Percentiles rank a stretch among this genome's conserved stretches.
phyloP scores from a whole-genome alignment of 805 yeast genomes.

The Hanseniaspora jakobsenii region DNA sequence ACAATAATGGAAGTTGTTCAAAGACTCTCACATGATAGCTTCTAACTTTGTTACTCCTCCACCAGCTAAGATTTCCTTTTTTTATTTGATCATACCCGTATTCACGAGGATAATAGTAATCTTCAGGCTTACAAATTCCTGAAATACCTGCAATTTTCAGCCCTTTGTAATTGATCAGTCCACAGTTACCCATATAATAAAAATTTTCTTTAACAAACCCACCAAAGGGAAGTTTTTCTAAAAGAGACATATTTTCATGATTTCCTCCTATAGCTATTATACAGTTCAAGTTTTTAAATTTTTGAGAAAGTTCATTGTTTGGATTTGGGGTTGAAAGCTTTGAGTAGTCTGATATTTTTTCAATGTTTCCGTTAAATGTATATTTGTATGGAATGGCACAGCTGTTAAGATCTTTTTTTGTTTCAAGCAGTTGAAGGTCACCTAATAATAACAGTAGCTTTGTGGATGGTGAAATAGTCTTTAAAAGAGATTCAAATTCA shows the following conservation, averaged over 20 bases:
- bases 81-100: conserved; percentile 38
- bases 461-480: conserved; percentile 28
- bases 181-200: conserved; percentile 69
- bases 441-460: conserved; percentile 73
- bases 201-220: conserved; percentile 91
- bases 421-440: conserved; percentile 76
- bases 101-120: conserved; percentile 35
- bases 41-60: conserved; percentile 22
- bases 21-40: conserved; percentile 52
- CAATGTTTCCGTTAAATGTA: conserved; percentile 22
- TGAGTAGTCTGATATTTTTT: conserved; percentile 62
- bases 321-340: conserved; percentile 50
- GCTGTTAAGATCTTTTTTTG: conserved; percentile 48
- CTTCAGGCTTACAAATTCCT: conserved; percentile 59
- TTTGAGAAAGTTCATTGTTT: conserved; percentile 15
- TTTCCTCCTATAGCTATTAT: conserved; percentile 78
- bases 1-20: conserved; percentile 45
- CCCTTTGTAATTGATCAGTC: conserved; percentile 64
- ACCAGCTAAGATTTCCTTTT: conserved; percentile 39
- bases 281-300: conserved; percentile 31
- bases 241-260: conserved; percentile 77
- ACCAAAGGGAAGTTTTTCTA: conserved; percentile 63
- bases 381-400: conserved; percentile 75
- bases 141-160: conserved; percentile 68
- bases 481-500: conserved; percentile 49